Evolutionary conservation across 2,329 filamentous ascomycete genomes (phyloP).

Genomic region (Ceratocystis diversiconidia): DNA sequence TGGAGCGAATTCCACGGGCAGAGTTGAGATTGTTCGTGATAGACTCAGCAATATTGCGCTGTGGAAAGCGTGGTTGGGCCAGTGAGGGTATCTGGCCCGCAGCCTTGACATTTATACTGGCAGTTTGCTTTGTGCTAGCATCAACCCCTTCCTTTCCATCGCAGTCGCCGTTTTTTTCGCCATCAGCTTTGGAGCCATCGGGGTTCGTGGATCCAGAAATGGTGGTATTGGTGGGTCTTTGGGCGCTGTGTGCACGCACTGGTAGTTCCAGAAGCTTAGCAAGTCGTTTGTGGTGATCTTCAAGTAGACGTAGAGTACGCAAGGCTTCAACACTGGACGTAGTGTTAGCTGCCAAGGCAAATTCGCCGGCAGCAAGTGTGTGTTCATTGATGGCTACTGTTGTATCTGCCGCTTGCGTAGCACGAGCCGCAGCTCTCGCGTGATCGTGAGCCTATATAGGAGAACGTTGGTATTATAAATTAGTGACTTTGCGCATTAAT

Average conservation of each 20-base stretch:
- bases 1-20: conserved; percentile 61
- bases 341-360: conserved; percentile 62
- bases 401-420: conserved; percentile 59
- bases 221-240: conserved; percentile 26
- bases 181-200: conserved; percentile 19
- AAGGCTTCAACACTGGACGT: conserved; percentile 60
- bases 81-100: conserved; percentile 35
- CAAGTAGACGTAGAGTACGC: conserved; percentile 69
- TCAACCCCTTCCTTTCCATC: conserved; percentile 27
- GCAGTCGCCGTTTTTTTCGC: conserved; percentile 20
- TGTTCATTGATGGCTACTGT: conserved; percentile 78
- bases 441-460: conserved; percentile 64
- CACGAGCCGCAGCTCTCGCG: conserved; percentile 67
- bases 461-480: not conserved
- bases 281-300: conserved; percentile 73
- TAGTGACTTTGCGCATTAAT: not conserved
- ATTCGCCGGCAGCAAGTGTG: conserved; percentile 74
- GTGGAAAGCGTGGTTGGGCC: conserved; percentile 16
- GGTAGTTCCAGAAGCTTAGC: conserved; percentile 68
- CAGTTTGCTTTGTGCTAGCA: not conserved
- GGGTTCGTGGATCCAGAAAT: conserved; percentile 21
- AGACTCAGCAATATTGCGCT: conserved; percentile 59
- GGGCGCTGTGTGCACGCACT: conserved; percentile 44
- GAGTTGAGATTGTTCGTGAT: conserved; percentile 82
- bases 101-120: not conserved